Evolutionary conservation across 83 land plant genomes (phyloP), one percentile per base, ranked within the genome.

Genomic region (Picea abies): DNA sequence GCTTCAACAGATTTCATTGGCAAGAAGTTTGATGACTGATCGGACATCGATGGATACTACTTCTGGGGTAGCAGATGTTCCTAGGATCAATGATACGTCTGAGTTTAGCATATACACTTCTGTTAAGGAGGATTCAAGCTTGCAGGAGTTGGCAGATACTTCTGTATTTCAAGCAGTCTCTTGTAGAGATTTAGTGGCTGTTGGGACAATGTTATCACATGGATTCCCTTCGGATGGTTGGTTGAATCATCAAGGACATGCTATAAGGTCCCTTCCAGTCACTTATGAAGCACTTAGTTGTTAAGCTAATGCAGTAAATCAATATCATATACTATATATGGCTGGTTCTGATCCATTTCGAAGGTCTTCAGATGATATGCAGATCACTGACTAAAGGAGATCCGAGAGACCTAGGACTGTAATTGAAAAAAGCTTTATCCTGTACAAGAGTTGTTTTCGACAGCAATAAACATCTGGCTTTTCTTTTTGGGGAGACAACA

Each of bases 231-330:
- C 79, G 14, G 79, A 78, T 15, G 16, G 25, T 35, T 78, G 79
- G 79, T 60, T 78, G 35, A 75, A 29, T 93, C 65, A 87, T 92
- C 29, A 89, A 84, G 70, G 90, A 63, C 72, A 89, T 85, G 15
- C 82, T 35, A 85, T 86, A 52, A 88, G 89, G 37, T 86, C 86
- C 32, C 62, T 92, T 19, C 83, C 88, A 63, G 88, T 92, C 69
- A 92, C 87, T 84, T 90, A 90, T 35, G 95, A 93, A 63, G 91
- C 91, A 14, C 63, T 93, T 77, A 90, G 87, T 86, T 92, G 94
- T 79, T 92, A 49, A 49, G 52, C 52, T 49, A 8, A 49, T 49
- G 52, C 52, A 8, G 11, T 49, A 49, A 49, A 8, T 49, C 52
- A 49, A 49, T 49, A 49, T 49, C 52, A 49, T 49, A 49, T 49